These are phyloP conservation scores for Phialophora chinensis DNA, from an alignment of 2,329 filamentous ascomycete species.

Conservation along the genomic window DNA sequence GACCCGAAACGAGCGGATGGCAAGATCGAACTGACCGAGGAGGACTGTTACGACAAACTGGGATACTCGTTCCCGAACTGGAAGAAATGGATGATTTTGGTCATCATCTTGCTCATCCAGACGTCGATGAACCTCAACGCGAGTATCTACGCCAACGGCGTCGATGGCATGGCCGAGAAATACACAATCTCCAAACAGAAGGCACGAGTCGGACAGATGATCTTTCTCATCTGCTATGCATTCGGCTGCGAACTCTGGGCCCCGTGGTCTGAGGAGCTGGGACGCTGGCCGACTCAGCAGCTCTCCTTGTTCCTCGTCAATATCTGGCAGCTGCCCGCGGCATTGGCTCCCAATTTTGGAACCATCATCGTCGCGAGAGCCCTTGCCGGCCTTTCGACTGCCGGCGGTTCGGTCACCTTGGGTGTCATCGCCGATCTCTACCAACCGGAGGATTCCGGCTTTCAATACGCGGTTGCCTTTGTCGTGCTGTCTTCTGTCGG, in stretches of 20 bases:
- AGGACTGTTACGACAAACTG: constrained; percentile 68
- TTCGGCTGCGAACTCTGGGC: constrained; percentile 89
- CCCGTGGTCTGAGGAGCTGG: constrained; percentile 82
- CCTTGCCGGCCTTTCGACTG: constrained; percentile 67
- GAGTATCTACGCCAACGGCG: constrained; percentile 71
- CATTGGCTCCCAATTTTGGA: constrained; percentile 72
- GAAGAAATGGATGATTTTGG: constrained; percentile 44
- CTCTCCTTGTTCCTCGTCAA: constrained; percentile 75
- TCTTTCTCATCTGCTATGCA: constrained; percentile 78
- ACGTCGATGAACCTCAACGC: constrained; percentile 81
- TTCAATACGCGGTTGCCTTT: constrained; percentile 64
- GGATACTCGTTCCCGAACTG: constrained; percentile 61
- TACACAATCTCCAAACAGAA: constrained; percentile 71
- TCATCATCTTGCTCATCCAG: constrained; percentile 71
- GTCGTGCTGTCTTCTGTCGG: constrained; percentile 64
- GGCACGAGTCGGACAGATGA: constrained; percentile 73
- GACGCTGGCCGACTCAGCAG: constrained; percentile 76
- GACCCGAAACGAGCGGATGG: constrained; percentile 39
- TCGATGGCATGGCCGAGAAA: constrained; percentile 66
- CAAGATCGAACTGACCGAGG: constrained; percentile 53
- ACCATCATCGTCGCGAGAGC: constrained; percentile 71
- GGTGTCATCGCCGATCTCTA: constrained; percentile 71
- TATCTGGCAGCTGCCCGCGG: constrained; percentile 74
- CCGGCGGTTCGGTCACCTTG: constrained; percentile 68
- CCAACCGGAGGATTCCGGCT: constrained; percentile 58